Evolutionary conservation across 176 grass and related monocot species (phyloP).

Genomic region (Cenchrus purpureus): DNA sequence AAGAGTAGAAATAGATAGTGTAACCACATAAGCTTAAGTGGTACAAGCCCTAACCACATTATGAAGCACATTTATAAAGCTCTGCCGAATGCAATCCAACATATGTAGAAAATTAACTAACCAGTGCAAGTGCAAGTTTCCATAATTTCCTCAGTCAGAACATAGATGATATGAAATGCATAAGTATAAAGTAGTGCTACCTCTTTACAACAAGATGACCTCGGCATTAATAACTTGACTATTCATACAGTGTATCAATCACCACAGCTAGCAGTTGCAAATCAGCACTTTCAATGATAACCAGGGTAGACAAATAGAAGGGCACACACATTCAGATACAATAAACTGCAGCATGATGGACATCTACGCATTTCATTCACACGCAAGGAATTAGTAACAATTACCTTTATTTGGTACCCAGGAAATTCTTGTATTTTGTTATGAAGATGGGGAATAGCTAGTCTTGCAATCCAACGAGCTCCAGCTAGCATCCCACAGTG

Average conservation of each 20-base stretch:
- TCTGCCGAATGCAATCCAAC: neutral
- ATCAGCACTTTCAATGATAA: neutral
- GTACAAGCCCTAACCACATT: neutral
- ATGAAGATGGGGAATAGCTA: slow-evolving; percentile 54
- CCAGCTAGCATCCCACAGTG: slow-evolving; percentile 79
- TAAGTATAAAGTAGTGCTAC: neutral
- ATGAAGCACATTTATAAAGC: slow-evolving; percentile 1
- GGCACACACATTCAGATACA: neutral
- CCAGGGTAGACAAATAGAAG: slow-evolving; percentile 3
- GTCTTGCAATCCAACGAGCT: slow-evolving; percentile 73
- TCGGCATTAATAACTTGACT: neutral
- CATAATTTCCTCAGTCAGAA: neutral
- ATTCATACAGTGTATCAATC: neutral
- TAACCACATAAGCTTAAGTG: neutral
- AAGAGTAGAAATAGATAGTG: slow-evolving; percentile 14
- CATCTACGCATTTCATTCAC: neutral
- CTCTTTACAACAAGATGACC: neutral
- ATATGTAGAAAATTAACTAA: neutral
- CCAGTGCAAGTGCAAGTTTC: neutral
- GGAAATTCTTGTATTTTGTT: slow-evolving; percentile 61
- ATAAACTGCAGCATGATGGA: neutral
- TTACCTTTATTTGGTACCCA: slow-evolving; percentile 83
- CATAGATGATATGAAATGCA: neutral
- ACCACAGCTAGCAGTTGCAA: neutral
- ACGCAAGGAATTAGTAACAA: neutral